Evolutionary conservation across 2,329 filamentous ascomycete species (phyloP).

Genomic region (Ophiostoma piceae): DNA sequence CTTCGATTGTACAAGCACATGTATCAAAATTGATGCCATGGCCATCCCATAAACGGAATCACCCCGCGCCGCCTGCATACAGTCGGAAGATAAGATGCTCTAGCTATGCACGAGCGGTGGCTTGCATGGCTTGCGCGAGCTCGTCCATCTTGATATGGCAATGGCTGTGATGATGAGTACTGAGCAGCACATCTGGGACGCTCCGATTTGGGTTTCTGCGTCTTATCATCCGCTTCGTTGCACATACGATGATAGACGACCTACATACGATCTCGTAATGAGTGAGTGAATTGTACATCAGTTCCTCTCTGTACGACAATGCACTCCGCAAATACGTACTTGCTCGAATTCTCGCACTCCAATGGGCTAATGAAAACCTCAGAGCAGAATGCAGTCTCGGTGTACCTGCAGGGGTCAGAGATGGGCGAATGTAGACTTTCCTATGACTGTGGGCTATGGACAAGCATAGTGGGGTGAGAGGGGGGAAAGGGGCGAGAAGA

Average conservation of each 20-base stretch:
- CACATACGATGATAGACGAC: background rate
- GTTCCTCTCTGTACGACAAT: background rate
- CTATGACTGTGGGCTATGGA: constrained; percentile 3
- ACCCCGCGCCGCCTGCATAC: constrained; percentile 18
- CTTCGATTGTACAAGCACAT: background rate
- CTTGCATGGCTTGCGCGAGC: background rate
- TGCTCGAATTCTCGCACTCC: constrained; percentile 8
- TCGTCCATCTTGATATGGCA: background rate
- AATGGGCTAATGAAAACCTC: background rate
- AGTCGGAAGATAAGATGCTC: constrained; percentile 15
- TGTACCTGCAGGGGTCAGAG: background rate
- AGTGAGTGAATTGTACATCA: background rate
- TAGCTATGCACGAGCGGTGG: constrained; percentile 14
- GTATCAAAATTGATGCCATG: background rate
- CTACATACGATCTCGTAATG: background rate
- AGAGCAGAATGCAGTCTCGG: background rate
- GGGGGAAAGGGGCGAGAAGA: constrained; percentile 9
- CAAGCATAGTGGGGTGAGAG: constrained; percentile 15
- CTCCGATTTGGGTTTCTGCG: background rate
- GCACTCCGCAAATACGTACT: background rate
- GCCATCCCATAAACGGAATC: constrained; percentile 12
- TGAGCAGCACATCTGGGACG: background rate
- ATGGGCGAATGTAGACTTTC: background rate
- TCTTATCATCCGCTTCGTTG: background rate
- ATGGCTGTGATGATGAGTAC: background rate